A percentile compares a stretch with the other conserved stretches of the same genome.
phyloP scores from a whole-genome alignment of 306 rosid species.

The Sicyos baderoa region DNA sequence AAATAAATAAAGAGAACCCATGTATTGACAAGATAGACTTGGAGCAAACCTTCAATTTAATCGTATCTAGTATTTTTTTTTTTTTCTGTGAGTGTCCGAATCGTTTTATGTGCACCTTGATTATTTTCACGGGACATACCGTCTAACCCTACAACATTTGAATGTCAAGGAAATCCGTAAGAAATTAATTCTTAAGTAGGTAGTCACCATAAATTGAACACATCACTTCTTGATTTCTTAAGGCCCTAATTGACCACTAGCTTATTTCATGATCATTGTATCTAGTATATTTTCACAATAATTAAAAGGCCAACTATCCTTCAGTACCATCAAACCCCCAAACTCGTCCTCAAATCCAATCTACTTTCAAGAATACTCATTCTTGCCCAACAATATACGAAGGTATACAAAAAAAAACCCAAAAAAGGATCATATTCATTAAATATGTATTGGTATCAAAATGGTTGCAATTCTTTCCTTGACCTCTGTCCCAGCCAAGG shows the following conservation, averaged over 20 bases:
- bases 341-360: neutral
- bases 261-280: neutral
- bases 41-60: neutral
- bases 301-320: neutral
- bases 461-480: neutral
- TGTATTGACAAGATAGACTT: neutral
- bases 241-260: too few relatives aligned
- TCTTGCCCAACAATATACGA: neutral
- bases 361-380: neutral
- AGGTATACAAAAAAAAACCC: neutral
- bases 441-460: neutral
- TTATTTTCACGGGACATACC: too few relatives aligned
- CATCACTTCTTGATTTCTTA: too few relatives aligned
- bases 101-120: too few relatives aligned
- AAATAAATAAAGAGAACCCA: neutral
- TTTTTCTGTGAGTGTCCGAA: too few relatives aligned
- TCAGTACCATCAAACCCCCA: neutral
- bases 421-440: neutral
- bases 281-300: neutral
- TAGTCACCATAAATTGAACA: too few relatives aligned
- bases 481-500: neutral
- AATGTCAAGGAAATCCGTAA: too few relatives aligned
- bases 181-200: too few relatives aligned
- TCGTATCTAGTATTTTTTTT: neutral
- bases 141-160: too few relatives aligned